phyloP scores from a whole-genome alignment of 108 stramenopile genomes.

The Skeletonema grethae region DNA sequence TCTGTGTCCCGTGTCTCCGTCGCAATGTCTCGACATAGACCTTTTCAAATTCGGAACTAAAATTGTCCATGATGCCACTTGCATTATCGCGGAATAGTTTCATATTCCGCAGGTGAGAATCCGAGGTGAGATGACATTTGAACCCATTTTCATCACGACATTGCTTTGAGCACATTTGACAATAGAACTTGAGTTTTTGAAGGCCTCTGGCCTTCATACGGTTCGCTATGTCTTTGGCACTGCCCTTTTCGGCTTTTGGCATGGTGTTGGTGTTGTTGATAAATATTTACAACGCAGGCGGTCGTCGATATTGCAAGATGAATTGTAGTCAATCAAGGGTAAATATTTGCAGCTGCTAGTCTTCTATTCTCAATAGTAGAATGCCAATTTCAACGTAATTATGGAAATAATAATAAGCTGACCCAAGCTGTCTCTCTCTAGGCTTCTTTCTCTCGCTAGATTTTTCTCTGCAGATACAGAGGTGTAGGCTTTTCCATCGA shows the following conservation, averaged over 20 bases:
- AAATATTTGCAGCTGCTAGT: too few relatives aligned
- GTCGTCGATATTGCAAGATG: too few relatives aligned
- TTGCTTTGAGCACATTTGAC: slow-evolving; percentile 99
- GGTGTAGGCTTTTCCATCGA: too few relatives aligned
- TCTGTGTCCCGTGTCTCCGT: slow-evolving; percentile 90
- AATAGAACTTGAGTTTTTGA: slow-evolving; percentile 96
- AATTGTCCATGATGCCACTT: slow-evolving; percentile 75
- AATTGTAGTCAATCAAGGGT: too few relatives aligned
- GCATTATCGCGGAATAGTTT: slow-evolving; percentile 91
- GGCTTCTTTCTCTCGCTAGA: too few relatives aligned
- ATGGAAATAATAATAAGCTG: too few relatives aligned
- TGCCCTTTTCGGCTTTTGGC: slow-evolving; percentile 84
- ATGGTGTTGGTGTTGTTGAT: slow-evolving; percentile 27
- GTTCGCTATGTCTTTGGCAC: slow-evolving; percentile 89
- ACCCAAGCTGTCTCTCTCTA: too few relatives aligned
- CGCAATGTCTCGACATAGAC: slow-evolving; percentile 86
- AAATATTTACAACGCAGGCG: too few relatives aligned
- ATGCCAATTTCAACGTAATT: too few relatives aligned
- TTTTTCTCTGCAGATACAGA: too few relatives aligned
- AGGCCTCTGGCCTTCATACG: slow-evolving; percentile 95
- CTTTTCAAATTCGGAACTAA: slow-evolving; percentile 84
- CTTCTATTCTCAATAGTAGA: too few relatives aligned
- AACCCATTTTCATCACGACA: slow-evolving; percentile 97
- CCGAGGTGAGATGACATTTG: slow-evolving; percentile 97
- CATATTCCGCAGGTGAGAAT: slow-evolving; percentile 97